Evolutionary conservation across 208 protist species (phyloP), one percentile per base, ranked within the genome.

Genomic region (Lotmaria passim): DNA sequence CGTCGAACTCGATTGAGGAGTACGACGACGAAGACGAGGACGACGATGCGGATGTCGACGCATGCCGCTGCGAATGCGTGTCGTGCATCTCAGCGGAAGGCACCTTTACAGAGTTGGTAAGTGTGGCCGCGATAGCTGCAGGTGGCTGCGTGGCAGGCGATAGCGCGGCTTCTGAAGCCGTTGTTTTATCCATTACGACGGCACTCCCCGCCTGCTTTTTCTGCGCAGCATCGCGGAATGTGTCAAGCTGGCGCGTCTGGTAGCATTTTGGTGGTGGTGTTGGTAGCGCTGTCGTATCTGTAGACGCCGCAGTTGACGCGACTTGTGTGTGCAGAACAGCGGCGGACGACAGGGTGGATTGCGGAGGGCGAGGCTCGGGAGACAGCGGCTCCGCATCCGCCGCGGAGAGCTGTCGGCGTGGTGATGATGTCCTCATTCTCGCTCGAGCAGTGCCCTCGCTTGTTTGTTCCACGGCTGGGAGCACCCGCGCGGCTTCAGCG

Each of bases 331-430:
- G 56, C 8, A 23, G 12, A 46, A 15, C 34, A 33, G 56, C 38
- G 14, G 56, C 7, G 3, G 8, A 6, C 17, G 53, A 58, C 31
- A 58, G 33, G 0, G 14, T 15, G 26, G 33, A 14, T 11, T 30
- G 53, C 8, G 53, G 56, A 48, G 56, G 56, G 7, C 38, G 56
- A 19, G 56, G 56, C 56, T 61, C 56, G 8, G 56, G 56, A 1
- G 56, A 61, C 7, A 21, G 38, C 34, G 56, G 56, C 19, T 21
- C 38, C 38, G 24, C 56, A 21, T 44, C 38, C 23, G 8, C 56
- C 56, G 21, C 56, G 5, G 31, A 12, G 11, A 19, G 21, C 21
- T 5, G 30, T 39, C 11, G 53, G 11, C 34, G 53, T 39, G 53
- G 53, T 14, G 31, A 6, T 39, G 53, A 59, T n/a, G 4, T n/a